Conservation (phyloP, 345 rosid genomes). For the Eucalyptus erythrocorys region DNA sequence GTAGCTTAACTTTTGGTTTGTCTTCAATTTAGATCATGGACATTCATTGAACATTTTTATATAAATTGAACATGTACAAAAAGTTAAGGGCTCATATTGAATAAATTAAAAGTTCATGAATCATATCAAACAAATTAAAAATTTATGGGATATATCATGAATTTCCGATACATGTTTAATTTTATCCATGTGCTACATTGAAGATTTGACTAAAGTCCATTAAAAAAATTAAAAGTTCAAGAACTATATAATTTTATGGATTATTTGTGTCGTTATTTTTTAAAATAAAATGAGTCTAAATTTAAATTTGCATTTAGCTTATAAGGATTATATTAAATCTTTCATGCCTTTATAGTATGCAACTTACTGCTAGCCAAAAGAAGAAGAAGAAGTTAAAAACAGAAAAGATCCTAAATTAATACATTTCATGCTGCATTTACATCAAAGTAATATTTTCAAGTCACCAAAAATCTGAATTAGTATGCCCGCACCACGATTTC, state of each 20-base stretch:
- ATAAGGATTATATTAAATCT: not conserved
- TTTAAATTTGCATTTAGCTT: not conserved
- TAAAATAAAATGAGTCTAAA: not conserved
- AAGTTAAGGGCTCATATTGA: no score
- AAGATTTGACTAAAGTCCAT: no score
- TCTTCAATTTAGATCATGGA: no score
- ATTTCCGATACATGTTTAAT: fast-evolving
- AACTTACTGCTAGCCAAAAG: not conserved
- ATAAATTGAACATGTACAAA: no score
- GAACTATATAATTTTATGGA: fast-evolving
- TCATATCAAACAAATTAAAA: no score
- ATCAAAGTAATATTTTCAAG: not conserved
- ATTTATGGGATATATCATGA: no score
- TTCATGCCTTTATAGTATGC: not conserved
- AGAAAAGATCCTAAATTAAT: not conserved
- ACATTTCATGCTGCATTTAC: fast-evolving
- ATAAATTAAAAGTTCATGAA: fast-evolving
- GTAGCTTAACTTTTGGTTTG: no score
- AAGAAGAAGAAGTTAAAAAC: not conserved
- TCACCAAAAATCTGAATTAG: not conserved
- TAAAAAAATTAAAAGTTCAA: no score
- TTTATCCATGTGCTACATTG: no score
- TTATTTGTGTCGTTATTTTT: no score
- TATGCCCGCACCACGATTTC: not conserved
- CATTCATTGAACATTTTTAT: no score